Conservation (phyloP, 108 stramenopile genomes). For the Aurantiochytrium sp. region DNA sequence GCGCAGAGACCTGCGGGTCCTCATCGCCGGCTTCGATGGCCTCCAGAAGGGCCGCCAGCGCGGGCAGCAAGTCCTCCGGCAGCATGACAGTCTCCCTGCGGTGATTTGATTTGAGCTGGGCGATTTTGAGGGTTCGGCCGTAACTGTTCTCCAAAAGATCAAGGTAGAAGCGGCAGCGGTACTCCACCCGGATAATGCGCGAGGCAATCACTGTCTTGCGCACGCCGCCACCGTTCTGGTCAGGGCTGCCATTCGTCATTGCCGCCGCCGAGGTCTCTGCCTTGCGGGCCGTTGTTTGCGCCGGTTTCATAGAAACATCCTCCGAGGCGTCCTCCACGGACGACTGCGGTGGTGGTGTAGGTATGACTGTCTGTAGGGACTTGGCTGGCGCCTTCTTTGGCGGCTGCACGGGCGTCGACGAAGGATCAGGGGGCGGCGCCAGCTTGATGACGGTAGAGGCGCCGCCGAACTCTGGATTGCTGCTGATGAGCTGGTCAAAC, state of each 20-base stretch:
- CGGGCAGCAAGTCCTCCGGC: background rate
- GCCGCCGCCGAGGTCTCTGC: background rate
- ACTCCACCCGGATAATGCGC: background rate
- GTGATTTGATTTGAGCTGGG: background rate
- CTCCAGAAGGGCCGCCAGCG: background rate
- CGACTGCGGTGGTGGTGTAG: no score
- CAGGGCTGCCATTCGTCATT: background rate
- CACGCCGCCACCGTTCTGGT: background rate
- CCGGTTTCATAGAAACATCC: no score
- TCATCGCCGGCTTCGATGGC: background rate
- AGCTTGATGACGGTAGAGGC: background rate
- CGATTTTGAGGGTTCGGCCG: background rate
- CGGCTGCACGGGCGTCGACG: background rate
- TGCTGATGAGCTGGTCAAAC: background rate
- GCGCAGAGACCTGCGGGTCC: background rate
- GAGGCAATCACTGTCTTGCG: background rate
- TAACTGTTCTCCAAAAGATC: background rate
- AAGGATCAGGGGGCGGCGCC: no score
- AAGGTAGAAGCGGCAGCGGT: background rate
- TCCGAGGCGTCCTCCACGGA: no score
- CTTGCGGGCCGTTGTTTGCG: no score
- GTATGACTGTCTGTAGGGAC: no score
- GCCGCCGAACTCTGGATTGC: background rate
- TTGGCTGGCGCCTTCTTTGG: background rate
- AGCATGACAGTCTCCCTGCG: constrained; percentile 23